Base-by-base conservation (phyloP, 805 yeast genomes). In the Yarrowia sp. region DNA sequence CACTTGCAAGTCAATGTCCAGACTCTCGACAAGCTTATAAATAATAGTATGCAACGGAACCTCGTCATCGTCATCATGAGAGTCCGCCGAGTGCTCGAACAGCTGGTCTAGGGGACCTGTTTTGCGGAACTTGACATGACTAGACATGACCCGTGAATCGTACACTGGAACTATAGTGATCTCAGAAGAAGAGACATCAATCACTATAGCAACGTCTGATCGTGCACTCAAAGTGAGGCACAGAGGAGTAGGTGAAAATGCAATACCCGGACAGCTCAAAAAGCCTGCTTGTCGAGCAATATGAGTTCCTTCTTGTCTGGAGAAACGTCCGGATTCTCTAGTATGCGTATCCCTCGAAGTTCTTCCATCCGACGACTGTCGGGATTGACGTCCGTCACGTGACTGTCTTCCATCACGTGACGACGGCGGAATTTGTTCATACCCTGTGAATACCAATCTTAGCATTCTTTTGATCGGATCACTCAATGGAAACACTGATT, bases 141-240 rank as follows among this genome's bases (percentile, higher is more conserved):
- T 36, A 7, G 52, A 34, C 55, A 61, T 46, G 20, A 61, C 55
- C 15, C 66, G 42, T 36, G 44, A 30, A 39, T 61, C 66, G 34
- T 46, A 61, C 5, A 61, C 38, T 2, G 66, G 55, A 4, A 61
- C 66, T 15, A 61, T 36, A 8, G 66, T 61, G 14, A 46, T 20
- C 30, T 61, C 66, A 12, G 38, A 0, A 13, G n/a, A 8, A 12
- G 43, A 34, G 6, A 61, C 66, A 12, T 61, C 55, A 7, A 61
- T 15, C 2, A 61, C 39, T 6, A 61, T 38, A 34, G 55, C 66
- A 1, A 38, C 42, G 24, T 61, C 66, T 2, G 66, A 46, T 1
- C 66, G 66, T 2, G 66, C 66, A 24, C 66, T 47, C n/a, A 61
- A 44, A 9, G 66, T 39, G 20, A 61, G n/a, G 38, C 66, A 61